phyloP scores from a whole-genome alignment of 2,329 filamentous ascomycete genomes.

The Botryotinia globosa region DNA sequence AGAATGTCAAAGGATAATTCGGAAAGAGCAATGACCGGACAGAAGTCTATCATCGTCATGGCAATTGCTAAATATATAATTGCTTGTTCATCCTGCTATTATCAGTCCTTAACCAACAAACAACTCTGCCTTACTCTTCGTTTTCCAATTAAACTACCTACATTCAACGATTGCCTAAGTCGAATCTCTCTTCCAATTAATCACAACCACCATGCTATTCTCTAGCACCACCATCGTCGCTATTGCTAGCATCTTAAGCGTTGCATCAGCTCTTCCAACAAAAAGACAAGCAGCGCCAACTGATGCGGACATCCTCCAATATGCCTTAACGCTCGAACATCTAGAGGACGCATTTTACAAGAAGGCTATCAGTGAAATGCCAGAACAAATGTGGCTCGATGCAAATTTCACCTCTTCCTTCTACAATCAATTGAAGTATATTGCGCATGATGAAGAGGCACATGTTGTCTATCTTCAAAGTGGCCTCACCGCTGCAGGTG shows the following conservation, averaged over 20 bases:
- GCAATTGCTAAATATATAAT: not conserved
- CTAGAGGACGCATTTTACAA: conserved; percentile 64
- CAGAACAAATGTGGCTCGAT: conserved; percentile 48
- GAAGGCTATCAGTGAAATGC: conserved; percentile 57
- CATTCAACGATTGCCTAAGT: not conserved
- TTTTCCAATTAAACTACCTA: not conserved
- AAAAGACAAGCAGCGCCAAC: conserved; percentile 29
- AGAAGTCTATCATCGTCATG: not conserved
- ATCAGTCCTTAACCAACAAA: not conserved
- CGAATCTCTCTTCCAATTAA: not conserved
- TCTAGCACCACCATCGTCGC: conserved; percentile 26
- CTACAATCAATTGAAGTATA: conserved; percentile 56
- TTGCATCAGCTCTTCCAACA: conserved; percentile 24
- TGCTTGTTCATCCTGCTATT: not conserved
- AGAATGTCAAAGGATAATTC: not conserved
- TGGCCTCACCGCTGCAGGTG: conserved; percentile 46
- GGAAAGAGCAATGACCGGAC: not conserved
- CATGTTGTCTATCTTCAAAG: conserved; percentile 58
- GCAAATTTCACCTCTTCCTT: conserved; percentile 52
- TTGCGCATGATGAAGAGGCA: conserved; percentile 54
- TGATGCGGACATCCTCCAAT: conserved; percentile 44
- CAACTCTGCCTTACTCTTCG: not conserved
- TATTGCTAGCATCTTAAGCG: conserved; percentile 20
- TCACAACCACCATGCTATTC: conserved; percentile 31
- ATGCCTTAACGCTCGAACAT: conserved; percentile 53